Percentiles rank a stretch among this genome's conserved stretches.
These are phyloP conservation scores for Anthracocystis walkeri DNA, from an alignment of 1,284 basidiomycete genomes.

Conservation along the genomic window DNA sequence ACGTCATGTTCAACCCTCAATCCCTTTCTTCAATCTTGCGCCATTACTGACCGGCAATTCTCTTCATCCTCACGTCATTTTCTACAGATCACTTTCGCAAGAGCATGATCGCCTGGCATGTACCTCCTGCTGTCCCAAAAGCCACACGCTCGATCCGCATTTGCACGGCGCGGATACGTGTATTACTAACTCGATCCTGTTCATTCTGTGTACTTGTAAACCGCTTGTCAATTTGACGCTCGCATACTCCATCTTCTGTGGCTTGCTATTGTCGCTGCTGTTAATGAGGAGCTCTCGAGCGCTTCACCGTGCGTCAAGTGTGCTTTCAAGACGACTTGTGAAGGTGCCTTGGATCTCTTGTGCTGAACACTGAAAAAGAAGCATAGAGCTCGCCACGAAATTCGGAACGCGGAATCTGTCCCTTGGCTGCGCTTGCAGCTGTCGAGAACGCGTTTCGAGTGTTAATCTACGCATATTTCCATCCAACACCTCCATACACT, in stretches of 20 bases:
- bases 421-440: constrained; percentile 13
- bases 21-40: not conserved
- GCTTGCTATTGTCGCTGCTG: not conserved
- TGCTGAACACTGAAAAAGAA: constrained; percentile 1
- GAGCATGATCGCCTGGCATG: constrained; percentile 13
- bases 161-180: constrained; percentile 48
- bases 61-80: not conserved
- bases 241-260: not conserved
- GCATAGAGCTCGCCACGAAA: not conserved
- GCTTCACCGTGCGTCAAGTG: not conserved
- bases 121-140: not conserved
- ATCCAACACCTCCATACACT: constrained; percentile 13
- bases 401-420: constrained; percentile 13
- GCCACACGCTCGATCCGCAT: constrained; percentile 48
- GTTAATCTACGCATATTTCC: constrained; percentile 9
- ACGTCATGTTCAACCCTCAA: not conserved
- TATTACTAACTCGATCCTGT: constrained; percentile 18
- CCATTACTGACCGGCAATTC: constrained; percentile 4
- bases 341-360: too few relatives aligned
- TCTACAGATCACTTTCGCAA: constrained; percentile 56
- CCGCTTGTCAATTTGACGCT: not conserved
- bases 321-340: too few relatives aligned
- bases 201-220: constrained; percentile 21
- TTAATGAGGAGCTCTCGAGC: not conserved
- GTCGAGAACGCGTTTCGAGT: constrained; percentile 13